Evolutionary conservation across 73 alveolate genomes (phyloP).

Genomic region (Paramecium bursaria): DNA sequence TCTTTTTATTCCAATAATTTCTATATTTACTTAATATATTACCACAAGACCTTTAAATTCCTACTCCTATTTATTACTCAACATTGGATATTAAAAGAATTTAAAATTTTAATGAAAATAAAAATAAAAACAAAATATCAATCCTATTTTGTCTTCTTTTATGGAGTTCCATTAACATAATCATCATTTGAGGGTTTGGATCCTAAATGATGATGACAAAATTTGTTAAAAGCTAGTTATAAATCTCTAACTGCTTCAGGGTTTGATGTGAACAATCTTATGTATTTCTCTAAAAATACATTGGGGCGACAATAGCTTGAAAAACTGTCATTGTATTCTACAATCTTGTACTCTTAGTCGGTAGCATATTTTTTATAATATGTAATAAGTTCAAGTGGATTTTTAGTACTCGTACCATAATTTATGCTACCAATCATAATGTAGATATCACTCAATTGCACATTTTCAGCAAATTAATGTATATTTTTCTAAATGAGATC

Average conservation of each 20-base stretch:
- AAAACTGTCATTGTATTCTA: background rate
- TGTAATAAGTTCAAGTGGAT: background rate
- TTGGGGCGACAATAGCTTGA: constrained; percentile 16
- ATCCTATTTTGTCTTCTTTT: no score
- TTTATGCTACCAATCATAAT: background rate
- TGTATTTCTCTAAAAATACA: constrained; percentile 20
- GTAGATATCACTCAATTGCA: constrained; percentile 8
- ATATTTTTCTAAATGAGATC: background rate
- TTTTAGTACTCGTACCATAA: constrained; percentile 6
- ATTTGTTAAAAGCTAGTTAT: constrained; percentile 4
- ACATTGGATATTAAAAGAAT: no score
- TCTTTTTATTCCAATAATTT: constrained; percentile 47
- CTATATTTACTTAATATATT: constrained; percentile 3
- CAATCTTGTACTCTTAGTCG: background rate
- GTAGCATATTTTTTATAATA: background rate
- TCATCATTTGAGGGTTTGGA: background rate
- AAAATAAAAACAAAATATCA: no score
- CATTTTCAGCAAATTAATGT: background rate
- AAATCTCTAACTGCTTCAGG: background rate
- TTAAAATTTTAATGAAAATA: no score
- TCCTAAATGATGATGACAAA: constrained; percentile 3
- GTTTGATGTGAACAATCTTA: constrained; percentile 17
- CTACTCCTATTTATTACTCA: no score
- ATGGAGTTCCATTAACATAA: no score
- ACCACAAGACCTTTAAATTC: constrained; percentile 46